Base-by-base conservation (phyloP, 2,329 filamentous ascomycete species). In the Penicillium aurantiogriseum region DNA sequence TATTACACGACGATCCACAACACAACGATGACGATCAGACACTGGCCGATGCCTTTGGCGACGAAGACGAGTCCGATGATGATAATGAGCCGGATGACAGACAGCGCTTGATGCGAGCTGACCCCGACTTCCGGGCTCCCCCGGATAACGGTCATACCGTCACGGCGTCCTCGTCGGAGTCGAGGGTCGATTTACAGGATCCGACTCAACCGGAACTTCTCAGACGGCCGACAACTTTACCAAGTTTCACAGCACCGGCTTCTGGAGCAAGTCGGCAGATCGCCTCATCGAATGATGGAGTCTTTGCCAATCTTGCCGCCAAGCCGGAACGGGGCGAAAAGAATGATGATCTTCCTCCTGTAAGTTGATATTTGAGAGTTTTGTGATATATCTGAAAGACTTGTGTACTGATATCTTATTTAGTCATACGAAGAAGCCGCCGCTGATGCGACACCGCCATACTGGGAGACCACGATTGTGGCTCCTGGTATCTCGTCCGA, bases 391-490 rank as follows among this genome's bases (percentile, higher is more conserved):
- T 15, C 9, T 13, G 19, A 21, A 31, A 23, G 46, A n/a, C 23
- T 51, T 19, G 31, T 19, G 36, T 42, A 33, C 13, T 59, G 55
- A 54, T 45, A 52, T 44, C 21, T 72, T 46, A 40, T 43, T 48
- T 39, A 97, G 91, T 92, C 93, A 36, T 99, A 99, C 74, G 94
- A 99, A 82, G 93, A 97, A 85, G 94, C 94, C 17, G 94, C 94
- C 3, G 93, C 93, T 42, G 94, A 99, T 75, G 89, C 92, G 25
- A 94, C 94, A 47, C 94, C 94, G 1, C 94, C 94, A 0, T 99
- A 99, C 77, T 99, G 94, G 94, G 94, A 99, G 80, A 99, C 94
- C 6, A 97, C 94, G 0, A 97, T 99, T 63, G 84, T 99, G 51
- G 93, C 92, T 0, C 94, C 94, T 0, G 94, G 93, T 54, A 86